Percentiles rank a stretch among this genome's conserved stretches.
These are phyloP conservation scores for Fusarium sp. DNA, from an alignment of 2,329 filamentous ascomycete species.

Conservation along the genomic window DNA sequence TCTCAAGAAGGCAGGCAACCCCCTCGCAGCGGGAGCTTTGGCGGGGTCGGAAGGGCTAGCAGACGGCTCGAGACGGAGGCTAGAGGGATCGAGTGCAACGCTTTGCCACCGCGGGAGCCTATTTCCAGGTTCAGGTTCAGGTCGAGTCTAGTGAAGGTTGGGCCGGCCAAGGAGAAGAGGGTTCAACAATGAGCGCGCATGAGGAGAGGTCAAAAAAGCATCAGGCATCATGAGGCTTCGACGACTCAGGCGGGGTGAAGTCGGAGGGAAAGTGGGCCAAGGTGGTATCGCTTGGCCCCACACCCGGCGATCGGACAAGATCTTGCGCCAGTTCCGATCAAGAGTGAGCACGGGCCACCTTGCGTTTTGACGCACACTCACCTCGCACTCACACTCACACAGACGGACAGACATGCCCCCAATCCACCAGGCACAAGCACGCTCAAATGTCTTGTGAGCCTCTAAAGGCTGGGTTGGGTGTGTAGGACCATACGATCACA, in stretches of 20 bases:
- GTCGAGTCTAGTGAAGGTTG: background rate
- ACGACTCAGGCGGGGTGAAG: constrained; percentile 14
- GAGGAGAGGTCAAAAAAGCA: background rate
- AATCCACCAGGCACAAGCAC: background rate
- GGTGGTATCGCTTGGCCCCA: constrained; percentile 18
- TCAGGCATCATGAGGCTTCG: constrained; percentile 15
- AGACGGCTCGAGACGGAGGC: background rate
- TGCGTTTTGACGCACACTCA: constrained; percentile 6
- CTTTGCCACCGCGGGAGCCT: background rate
- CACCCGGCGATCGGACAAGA: constrained; percentile 33
- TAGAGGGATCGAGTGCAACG: background rate
- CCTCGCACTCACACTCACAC: background rate
- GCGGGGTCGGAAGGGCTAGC: constrained; percentile 10
- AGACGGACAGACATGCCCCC: background rate
- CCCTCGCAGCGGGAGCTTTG: constrained; percentile 9
- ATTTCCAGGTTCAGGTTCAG: background rate
- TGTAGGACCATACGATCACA: background rate
- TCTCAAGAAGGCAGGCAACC: constrained; percentile 11
- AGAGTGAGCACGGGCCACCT: constrained; percentile 32
- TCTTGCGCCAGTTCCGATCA: constrained; percentile 36
- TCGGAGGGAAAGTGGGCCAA: constrained; percentile 2
- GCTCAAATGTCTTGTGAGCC: background rate
- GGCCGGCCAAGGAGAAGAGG: background rate
- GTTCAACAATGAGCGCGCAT: background rate
- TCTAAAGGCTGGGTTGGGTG: background rate